Conservation (phyloP, 306 rosid genomes). For the Trichosanthes cucumerina region DNA sequence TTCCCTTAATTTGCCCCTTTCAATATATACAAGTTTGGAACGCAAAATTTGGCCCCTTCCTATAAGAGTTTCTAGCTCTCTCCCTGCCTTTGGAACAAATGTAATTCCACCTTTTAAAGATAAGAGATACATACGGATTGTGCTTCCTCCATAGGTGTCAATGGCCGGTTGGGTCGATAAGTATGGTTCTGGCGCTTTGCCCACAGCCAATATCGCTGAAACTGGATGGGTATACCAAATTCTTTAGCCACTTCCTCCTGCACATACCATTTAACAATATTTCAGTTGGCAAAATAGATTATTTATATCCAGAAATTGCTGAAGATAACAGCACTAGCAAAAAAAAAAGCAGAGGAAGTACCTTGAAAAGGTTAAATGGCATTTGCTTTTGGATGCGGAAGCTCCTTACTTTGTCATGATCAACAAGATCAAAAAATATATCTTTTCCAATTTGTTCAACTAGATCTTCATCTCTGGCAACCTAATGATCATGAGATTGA, state of each 20-base stretch:
- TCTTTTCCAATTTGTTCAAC: constrained; percentile 74
- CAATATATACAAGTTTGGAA: neutral
- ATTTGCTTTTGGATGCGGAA: constrained; percentile 76
- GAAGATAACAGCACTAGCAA: neutral
- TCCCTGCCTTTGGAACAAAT: neutral
- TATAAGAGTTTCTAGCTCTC: neutral
- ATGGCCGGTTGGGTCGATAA: constrained; percentile 73
- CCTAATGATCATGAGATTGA: constrained; percentile 28
- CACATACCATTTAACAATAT: constrained; percentile 6
- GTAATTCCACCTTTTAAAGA: neutral
- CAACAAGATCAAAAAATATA: constrained; percentile 87
- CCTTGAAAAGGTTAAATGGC: constrained; percentile 69
- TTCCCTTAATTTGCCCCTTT: neutral
- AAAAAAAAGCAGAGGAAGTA: constrained; percentile 15
- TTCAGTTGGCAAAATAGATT: neutral
- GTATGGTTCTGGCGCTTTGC: constrained; percentile 79
- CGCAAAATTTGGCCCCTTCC: neutral
- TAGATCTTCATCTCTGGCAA: constrained; percentile 73
- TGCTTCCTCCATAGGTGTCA: constrained; percentile 55
- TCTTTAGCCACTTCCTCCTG: constrained; percentile 90
- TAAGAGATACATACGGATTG: constrained; percentile 46
- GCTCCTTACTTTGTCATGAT: constrained; percentile 83
- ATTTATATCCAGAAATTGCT: neutral
- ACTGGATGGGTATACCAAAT: constrained; percentile 68
- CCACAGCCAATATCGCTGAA: constrained; percentile 91